These are phyloP conservation scores for Blattamonas nauphoetae DNA, from an alignment of 78 protist species.

Conservation along the genomic window DNA sequence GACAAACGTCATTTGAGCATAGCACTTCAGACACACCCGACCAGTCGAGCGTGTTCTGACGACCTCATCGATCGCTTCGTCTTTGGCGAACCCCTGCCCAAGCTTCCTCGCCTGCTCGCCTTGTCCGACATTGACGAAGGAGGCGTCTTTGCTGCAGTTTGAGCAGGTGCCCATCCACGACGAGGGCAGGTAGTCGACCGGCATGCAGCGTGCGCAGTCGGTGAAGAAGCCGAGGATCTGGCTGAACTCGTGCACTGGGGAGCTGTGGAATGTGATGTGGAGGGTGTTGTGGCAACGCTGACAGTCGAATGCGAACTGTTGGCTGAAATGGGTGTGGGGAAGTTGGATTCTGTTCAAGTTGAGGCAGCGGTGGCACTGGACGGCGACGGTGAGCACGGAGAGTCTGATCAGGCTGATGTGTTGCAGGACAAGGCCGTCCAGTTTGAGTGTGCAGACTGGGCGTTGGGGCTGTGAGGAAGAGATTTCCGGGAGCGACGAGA, in stretches of 20 bases:
- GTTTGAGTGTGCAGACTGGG: neutral
- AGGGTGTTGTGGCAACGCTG: neutral
- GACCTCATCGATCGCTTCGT: too few relatives aligned
- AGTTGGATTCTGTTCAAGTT: neutral
- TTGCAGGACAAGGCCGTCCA: neutral
- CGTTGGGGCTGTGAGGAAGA: too few relatives aligned
- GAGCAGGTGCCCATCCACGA: neutral
- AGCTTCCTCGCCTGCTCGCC: neutral
- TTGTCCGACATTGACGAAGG: neutral
- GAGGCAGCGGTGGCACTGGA: conserved; percentile 16
- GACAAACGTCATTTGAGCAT: neutral
- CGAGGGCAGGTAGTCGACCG: conserved; percentile 4
- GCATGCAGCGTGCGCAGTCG: neutral
- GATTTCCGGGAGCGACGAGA: too few relatives aligned
- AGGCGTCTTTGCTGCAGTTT: neutral
- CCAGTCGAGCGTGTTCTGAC: neutral
- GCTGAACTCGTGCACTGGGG: conserved; percentile 1
- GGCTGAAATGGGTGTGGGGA: neutral
- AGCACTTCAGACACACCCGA: conserved; percentile 1
- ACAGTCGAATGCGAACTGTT: neutral
- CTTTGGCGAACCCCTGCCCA: neutral
- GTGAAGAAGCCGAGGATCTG: neutral
- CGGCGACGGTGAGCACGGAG: neutral
- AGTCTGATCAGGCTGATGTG: neutral
- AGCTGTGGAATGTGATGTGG: neutral